Evolutionary conservation across 2,329 filamentous ascomycete species (phyloP).

Genomic region (Sporothrix luriei): DNA sequence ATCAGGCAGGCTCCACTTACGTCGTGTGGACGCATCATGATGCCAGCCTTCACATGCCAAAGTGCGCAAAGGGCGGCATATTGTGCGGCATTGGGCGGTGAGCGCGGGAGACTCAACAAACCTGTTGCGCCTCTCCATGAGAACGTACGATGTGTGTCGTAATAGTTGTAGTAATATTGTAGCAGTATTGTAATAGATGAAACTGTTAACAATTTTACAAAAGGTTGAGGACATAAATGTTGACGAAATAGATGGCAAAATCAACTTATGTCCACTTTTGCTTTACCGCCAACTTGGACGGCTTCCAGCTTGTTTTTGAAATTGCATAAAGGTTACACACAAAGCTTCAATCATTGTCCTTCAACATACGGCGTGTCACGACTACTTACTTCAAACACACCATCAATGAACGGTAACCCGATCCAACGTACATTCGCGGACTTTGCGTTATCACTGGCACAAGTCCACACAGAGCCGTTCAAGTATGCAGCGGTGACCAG

Average conservation of each 20-base stretch:
- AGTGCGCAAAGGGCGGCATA: not conserved
- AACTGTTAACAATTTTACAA: no score
- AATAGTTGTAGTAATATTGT: not conserved
- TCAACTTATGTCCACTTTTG: no score
- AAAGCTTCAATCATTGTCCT: no score
- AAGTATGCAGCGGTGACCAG: slow-evolving; percentile 18
- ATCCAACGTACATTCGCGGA: not conserved
- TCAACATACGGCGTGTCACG: no score
- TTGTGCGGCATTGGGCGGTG: not conserved
- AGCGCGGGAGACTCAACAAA: not conserved
- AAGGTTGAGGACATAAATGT: not conserved
- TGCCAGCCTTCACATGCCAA: slow-evolving; percentile 21
- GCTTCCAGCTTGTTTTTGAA: no score
- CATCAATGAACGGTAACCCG: not conserved
- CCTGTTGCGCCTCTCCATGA: not conserved
- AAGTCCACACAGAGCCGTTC: slow-evolving; percentile 6
- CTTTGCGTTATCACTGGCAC: not conserved
- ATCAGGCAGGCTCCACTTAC: not conserved
- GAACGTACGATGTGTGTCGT: no score
- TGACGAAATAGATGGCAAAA: no score
- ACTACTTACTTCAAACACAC: no score
- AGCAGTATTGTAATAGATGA: not conserved
- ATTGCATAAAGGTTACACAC: no score
- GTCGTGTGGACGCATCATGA: not conserved
- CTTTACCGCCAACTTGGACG: no score